Percentiles rank a stretch among this genome's conserved stretches.
Conservation (phyloP, 805 yeast genomes). For the Candida stauntonica region DNA sequence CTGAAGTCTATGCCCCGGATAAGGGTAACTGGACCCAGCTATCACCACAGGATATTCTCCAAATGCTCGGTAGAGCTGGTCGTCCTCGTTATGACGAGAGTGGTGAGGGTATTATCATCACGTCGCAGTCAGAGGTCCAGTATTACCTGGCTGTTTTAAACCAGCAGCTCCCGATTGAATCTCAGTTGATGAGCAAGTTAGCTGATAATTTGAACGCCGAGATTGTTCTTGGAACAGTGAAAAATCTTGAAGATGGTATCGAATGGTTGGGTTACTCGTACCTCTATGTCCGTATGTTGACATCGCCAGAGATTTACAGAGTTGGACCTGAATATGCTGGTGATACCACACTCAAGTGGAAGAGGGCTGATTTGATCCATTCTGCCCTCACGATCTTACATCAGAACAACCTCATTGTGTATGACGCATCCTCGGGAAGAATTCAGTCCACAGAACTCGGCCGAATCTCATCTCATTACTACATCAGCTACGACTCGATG, state of each 20-base stretch:
- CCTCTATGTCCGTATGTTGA: conserved; percentile 71
- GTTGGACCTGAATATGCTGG: conserved; percentile 61
- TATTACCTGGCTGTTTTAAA: conserved; percentile 87
- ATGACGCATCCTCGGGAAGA: conserved; percentile 45
- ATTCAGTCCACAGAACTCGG: conserved; percentile 70
- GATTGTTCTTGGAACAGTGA: conserved; percentile 66
- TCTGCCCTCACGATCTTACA: conserved; percentile 65
- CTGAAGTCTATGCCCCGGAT: conserved; percentile 90
- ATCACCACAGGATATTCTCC: conserved; percentile 92
- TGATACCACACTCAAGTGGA: conserved; percentile 45
- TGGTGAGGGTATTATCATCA: conserved; percentile 93
- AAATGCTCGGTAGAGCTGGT: conserved; percentile 98
- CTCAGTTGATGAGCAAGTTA: conserved; percentile 68
- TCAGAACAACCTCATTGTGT: conserved; percentile 53
- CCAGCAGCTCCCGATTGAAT: conserved; percentile 89
- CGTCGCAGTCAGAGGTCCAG: conserved; percentile 79
- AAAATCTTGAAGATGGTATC: conserved; percentile 58
- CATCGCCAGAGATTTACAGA: conserved; percentile 68
- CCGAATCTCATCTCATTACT: conserved; percentile 78
- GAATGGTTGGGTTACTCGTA: conserved; percentile 80
- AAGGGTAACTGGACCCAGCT: conserved; percentile 84
- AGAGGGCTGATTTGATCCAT: conserved; percentile 66
- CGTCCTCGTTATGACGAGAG: conserved; percentile 88
- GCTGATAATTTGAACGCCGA: conserved; percentile 86
- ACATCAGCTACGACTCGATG: conserved; percentile 74